Conservation (phyloP, 352 stramenopile species). For the Hyaloperonospora brassicae region DNA sequence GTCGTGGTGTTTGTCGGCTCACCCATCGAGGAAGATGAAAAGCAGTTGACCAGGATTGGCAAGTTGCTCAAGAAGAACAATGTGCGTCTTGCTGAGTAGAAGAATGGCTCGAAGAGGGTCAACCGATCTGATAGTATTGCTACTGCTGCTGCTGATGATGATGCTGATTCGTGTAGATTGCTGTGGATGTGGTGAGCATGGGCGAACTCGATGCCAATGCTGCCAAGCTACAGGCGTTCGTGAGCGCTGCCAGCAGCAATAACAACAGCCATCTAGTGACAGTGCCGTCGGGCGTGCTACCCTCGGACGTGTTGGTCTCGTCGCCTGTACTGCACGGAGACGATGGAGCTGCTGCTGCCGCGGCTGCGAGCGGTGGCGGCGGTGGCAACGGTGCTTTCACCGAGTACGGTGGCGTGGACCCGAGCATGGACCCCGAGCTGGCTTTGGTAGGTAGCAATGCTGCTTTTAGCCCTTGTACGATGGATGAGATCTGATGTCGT, state of each 20-base stretch:
- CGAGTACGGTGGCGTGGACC: constrained; percentile 95
- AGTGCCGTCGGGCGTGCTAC: constrained; percentile 93
- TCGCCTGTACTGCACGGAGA: constrained; percentile 91
- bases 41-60: constrained; percentile 90
- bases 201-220: constrained; percentile 91
- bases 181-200: constrained; percentile 96
- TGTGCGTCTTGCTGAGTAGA: constrained; percentile 26
- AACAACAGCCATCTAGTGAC: constrained; percentile 94
- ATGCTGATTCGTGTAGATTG: constrained; percentile 58
- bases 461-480: neutral
- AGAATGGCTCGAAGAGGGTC: neutral
- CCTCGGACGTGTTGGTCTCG: constrained; percentile 95
- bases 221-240: constrained; percentile 83
- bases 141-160: neutral
- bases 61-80: constrained; percentile 99
- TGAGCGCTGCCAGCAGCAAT: constrained; percentile 91
- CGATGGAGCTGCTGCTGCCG: constrained; percentile 46
- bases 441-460: constrained; percentile 80
- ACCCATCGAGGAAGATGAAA: constrained; percentile 87
- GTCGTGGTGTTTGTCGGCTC: constrained; percentile 97
- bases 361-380: constrained; percentile 18
- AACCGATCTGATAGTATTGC: neutral
- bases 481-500: constrained; percentile 7
- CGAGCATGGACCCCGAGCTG: constrained; percentile 97
- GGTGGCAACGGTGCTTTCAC: constrained; percentile 72